Percentiles rank a stretch among this genome's conserved stretches.
Conservation (phyloP, 192 early-diverging fungal genomes). For the Funneliformis geosporum region DNA sequence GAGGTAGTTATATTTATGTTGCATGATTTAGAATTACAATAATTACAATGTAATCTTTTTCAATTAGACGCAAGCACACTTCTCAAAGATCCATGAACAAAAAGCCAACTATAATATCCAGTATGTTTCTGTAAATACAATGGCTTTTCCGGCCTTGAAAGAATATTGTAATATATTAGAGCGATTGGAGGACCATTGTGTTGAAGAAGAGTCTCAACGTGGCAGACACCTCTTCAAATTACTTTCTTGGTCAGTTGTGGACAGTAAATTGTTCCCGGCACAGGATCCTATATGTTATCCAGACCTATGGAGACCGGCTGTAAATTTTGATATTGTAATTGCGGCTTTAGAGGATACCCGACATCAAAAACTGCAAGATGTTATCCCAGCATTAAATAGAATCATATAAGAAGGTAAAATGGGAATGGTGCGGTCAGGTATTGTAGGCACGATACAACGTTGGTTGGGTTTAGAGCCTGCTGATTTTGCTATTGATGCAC, state of each 20-base stretch:
- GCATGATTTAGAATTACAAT: neutral
- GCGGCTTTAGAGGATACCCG: neutral
- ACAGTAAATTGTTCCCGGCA: conserved; percentile 13
- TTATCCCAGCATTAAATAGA: neutral
- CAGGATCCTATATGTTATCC: conserved; percentile 6
- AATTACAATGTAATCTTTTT: neutral
- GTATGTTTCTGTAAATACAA: conserved; percentile 17
- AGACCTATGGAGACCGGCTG: neutral
- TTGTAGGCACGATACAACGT: neutral
- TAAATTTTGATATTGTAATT: conserved; percentile 2
- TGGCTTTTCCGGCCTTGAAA: neutral
- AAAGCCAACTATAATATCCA: conserved; percentile 8
- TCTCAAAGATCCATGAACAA: neutral
- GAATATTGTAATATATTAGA: conserved; percentile 13
- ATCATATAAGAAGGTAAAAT: conserved; percentile 12
- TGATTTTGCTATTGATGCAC: neutral
- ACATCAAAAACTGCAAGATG: neutral
- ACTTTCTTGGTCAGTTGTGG: neutral
- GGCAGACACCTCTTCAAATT: conserved; percentile 6
- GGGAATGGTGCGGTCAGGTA: neutral
- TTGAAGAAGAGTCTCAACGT: conserved; percentile 10
- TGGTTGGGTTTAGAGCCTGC: neutral
- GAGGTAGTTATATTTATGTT: no score
- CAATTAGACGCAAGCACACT: neutral
- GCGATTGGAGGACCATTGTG: neutral